phyloP scores from a whole-genome alignment of 2,329 filamentous ascomycete genomes.

The Phialemoniopsis sp. region DNA sequence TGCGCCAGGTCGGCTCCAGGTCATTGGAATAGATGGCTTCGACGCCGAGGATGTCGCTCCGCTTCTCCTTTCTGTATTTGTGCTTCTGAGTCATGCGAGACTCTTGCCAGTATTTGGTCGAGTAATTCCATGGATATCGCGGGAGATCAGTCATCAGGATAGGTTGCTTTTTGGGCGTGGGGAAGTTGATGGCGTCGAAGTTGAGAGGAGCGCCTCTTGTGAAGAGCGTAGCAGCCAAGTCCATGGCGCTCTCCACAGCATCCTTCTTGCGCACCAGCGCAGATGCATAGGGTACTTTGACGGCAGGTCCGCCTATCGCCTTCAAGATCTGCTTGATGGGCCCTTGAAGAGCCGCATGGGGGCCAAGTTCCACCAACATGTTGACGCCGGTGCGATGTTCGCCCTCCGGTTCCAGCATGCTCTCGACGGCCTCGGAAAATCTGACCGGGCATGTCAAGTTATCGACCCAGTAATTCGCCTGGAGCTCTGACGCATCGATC shows the following conservation, averaged over 20 bases:
- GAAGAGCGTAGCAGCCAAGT: slow-evolving; percentile 39
- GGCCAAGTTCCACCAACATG: slow-evolving; percentile 43
- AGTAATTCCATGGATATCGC: slow-evolving; percentile 44
- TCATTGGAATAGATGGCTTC: slow-evolving; percentile 38
- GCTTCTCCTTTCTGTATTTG: slow-evolving; percentile 30
- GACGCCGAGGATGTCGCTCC: slow-evolving; percentile 42
- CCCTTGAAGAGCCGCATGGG: slow-evolving; percentile 43
- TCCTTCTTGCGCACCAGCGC: slow-evolving; percentile 48
- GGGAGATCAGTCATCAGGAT: slow-evolving; percentile 36
- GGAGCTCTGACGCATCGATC: slow-evolving; percentile 29
- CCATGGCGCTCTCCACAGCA: slow-evolving; percentile 37
- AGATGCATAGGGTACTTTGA: slow-evolving; percentile 37
- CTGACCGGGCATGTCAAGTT: slow-evolving; percentile 31
- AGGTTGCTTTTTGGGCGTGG: slow-evolving; percentile 19
- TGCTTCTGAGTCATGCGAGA: slow-evolving; percentile 36
- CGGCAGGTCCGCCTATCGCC: slow-evolving; percentile 31
- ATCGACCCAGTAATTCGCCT: slow-evolving; percentile 26
- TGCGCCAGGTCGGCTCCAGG: slow-evolving; percentile 43
- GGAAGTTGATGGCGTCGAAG: neutral
- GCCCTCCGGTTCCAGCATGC: slow-evolving; percentile 24
- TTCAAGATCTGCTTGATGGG: slow-evolving; percentile 47
- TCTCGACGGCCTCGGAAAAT: slow-evolving; percentile 30
- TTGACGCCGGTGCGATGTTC: slow-evolving; percentile 32
- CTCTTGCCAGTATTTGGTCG: slow-evolving; percentile 42
- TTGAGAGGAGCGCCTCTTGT: slow-evolving; percentile 33